These are phyloP conservation scores for Leishmania gerbilli DNA, from an alignment of 208 protist species.

Conservation along the genomic window DNA sequence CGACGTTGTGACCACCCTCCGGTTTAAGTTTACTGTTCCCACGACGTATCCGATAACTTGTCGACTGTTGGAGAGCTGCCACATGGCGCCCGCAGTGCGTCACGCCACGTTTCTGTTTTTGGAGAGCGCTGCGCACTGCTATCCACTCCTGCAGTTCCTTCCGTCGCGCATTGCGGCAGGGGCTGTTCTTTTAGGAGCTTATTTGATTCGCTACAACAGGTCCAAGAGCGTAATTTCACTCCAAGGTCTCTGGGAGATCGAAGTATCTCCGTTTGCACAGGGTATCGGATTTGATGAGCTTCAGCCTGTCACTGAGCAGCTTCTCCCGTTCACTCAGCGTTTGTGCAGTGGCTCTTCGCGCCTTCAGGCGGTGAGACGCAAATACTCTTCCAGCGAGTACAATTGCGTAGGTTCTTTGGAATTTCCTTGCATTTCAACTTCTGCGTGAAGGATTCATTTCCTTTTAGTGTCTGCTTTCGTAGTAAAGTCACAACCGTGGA, in stretches of 20 bases:
- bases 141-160: constrained; percentile 60
- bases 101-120: constrained; percentile 70
- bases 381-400: constrained; percentile 60
- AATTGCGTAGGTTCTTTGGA: constrained; percentile 50
- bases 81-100: constrained; percentile 26
- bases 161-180: constrained; percentile 69
- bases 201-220: constrained; percentile 44
- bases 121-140: constrained; percentile 70
- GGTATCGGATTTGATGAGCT: constrained; percentile 60
- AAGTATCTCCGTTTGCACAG: constrained; percentile 35
- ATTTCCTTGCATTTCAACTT: constrained; percentile 38
- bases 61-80: constrained; percentile 41
- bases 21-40: constrained; percentile 80
- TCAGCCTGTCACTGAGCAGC: constrained; percentile 36
- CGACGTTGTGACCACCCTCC: constrained; percentile 58
- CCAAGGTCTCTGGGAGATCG: constrained; percentile 44
- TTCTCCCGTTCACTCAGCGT: constrained; percentile 60
- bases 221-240: constrained; percentile 21
- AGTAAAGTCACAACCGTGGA: not conserved
- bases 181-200: constrained; percentile 51
- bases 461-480: not conserved
- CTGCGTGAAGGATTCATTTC: constrained; percentile 10
- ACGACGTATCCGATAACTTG: constrained; percentile 69
- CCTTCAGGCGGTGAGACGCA: constrained; percentile 61
- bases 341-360: constrained; percentile 56